phyloP scores from a whole-genome alignment of 208 protist species.

The Trypanosoma caninum region DNA sequence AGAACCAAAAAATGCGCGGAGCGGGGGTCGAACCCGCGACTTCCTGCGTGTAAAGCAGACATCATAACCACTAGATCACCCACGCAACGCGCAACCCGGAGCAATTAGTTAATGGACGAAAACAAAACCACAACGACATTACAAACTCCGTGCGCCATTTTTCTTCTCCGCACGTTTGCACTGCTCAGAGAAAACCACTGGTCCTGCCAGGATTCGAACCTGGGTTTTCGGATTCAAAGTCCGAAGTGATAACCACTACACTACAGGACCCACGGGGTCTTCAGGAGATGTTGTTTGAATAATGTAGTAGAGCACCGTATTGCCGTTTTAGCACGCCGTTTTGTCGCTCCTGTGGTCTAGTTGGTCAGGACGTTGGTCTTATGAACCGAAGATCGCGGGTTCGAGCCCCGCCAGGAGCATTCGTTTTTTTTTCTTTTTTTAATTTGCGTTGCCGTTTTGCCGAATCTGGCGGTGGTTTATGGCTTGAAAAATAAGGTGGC shows the following conservation, averaged over 20 bases:
- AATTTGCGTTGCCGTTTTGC: background rate
- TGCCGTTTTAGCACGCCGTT: too few relatives aligned
- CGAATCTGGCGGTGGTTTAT: too few relatives aligned
- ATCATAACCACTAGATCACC: constrained; percentile 72
- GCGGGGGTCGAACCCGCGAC: constrained; percentile 73
- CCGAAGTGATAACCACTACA: constrained; percentile 85
- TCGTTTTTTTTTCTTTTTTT: background rate
- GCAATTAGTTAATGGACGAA: too few relatives aligned
- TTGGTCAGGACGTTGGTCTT: constrained; percentile 58
- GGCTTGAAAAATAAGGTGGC: too few relatives aligned
- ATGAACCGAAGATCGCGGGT: constrained; percentile 55
- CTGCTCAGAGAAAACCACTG: constrained; percentile 37
- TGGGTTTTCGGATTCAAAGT: constrained; percentile 83
- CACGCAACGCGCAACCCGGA: constrained; percentile 20
- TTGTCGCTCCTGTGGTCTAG: constrained; percentile 45
- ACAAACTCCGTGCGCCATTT: too few relatives aligned
- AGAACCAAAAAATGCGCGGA: constrained; percentile 39
- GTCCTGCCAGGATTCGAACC: constrained; percentile 81
- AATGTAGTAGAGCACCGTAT: too few relatives aligned
- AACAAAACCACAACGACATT: too few relatives aligned
- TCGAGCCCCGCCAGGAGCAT: constrained; percentile 47
- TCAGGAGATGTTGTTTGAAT: background rate
- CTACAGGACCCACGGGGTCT: constrained; percentile 45
- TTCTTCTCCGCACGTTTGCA: too few relatives aligned
- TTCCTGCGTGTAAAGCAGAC: constrained; percentile 64